A percentile compares a stretch with the other conserved stretches of the same genome.
phyloP scores from a whole-genome alignment of 2,329 filamentous ascomycete species.

The Pleomassaria siparia region DNA sequence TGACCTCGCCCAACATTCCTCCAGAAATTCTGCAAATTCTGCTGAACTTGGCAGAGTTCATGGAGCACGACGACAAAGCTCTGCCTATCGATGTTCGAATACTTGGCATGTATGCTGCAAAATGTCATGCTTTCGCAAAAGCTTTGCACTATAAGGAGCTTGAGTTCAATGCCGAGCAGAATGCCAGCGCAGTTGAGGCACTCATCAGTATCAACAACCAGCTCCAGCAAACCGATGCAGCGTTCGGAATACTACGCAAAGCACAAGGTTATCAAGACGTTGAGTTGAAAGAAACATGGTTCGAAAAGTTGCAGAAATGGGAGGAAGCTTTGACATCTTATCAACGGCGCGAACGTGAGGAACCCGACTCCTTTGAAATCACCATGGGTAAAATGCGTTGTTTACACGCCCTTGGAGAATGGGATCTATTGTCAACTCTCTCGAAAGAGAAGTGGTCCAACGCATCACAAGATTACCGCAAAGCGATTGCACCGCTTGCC shows the following conservation, averaged over 20 bases:
- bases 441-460: slow-evolving; percentile 94
- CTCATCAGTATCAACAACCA: slow-evolving; percentile 99
- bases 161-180: slow-evolving; percentile 97
- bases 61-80: slow-evolving; percentile 99
- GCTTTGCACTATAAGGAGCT: slow-evolving; percentile 98
- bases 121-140: slow-evolving; percentile 97
- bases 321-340: slow-evolving; percentile 94
- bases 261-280: slow-evolving; percentile 96
- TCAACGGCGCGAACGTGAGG: slow-evolving; percentile 77
- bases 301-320: slow-evolving; percentile 97
- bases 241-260: slow-evolving; percentile 94
- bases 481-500: slow-evolving; percentile 87
- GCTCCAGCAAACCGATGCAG: slow-evolving; percentile 95
- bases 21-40: slow-evolving; percentile 93
- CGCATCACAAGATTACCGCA: slow-evolving; percentile 81
- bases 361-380: slow-evolving; percentile 78
- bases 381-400: slow-evolving; percentile 99
- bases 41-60: slow-evolving; percentile 96
- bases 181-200: slow-evolving; percentile 90
- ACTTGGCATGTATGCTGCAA: slow-evolving; percentile 89
- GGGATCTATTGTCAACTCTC: slow-evolving; percentile 86
- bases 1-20: slow-evolving; percentile 92
- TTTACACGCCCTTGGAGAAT: slow-evolving; percentile 93
- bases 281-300: slow-evolving; percentile 96
- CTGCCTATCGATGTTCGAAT: slow-evolving; percentile 96